Conservation (phyloP, 768 basidiomycete species). For the Gelatoporia subvermispora region DNA sequence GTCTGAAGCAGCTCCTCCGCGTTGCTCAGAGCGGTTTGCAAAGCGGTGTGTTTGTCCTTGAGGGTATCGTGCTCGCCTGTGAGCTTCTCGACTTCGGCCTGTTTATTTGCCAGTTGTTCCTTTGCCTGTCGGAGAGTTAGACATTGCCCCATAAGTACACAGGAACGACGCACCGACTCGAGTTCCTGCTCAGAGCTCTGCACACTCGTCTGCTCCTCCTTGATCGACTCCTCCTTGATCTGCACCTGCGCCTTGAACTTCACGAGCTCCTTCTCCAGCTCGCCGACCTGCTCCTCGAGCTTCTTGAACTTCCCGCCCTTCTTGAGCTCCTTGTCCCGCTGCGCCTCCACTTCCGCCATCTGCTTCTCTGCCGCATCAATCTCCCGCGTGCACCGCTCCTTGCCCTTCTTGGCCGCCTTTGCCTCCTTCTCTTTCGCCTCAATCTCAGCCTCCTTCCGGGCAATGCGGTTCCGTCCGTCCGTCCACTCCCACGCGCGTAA, state of each 20-base stretch:
- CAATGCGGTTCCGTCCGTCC: constrained; percentile 47
- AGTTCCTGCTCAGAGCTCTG: constrained; percentile 49
- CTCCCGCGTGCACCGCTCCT: constrained; percentile 49
- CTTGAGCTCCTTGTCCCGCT: constrained; percentile 80
- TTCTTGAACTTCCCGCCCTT: constrained; percentile 92
- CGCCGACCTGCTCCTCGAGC: constrained; percentile 74
- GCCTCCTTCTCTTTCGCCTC: constrained; percentile 45
- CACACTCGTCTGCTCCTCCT: constrained; percentile 70
- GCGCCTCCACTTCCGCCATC: constrained; percentile 58
- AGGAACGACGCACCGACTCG: constrained; percentile 45
- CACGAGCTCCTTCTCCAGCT: constrained; percentile 72
- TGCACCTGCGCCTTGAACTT: constrained; percentile 85
- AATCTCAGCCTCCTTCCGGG: constrained; percentile 54
- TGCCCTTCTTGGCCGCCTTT: constrained; percentile 40
- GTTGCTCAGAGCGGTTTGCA: constrained; percentile 57
- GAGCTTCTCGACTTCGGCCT: constrained; percentile 50
- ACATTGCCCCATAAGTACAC: not conserved
- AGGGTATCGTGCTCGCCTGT: constrained; percentile 51
- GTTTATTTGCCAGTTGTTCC: constrained; percentile 53
- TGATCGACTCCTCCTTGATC: constrained; percentile 67
- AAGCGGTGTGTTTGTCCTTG: constrained; percentile 63
- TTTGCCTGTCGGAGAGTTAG: constrained; percentile 43
- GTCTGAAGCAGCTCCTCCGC: constrained; percentile 94
- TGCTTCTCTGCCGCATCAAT: constrained; percentile 64
- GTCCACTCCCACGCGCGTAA: constrained; percentile 89